Conservation (phyloP, 2,329 filamentous ascomycete genomes). For the Pseudogymnoascus sp. region DNA sequence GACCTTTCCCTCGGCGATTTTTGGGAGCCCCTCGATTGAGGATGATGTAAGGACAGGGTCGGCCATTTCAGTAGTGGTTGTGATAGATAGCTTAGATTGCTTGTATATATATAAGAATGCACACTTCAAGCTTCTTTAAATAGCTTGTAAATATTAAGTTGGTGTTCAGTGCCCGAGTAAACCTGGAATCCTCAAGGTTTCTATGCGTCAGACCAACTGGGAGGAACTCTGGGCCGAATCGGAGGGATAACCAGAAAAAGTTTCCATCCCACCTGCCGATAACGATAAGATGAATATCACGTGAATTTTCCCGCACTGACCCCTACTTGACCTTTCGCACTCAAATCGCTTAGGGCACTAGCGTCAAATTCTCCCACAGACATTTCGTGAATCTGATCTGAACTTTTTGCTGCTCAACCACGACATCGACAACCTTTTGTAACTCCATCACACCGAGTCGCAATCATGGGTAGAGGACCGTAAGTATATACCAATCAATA, state of each 20-base stretch:
- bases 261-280: constrained; percentile 6
- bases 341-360: constrained; percentile 7
- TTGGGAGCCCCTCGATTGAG: constrained; percentile 16
- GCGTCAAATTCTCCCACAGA: constrained; percentile 6
- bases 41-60: constrained; percentile 16
- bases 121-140: neutral
- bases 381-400: constrained; percentile 1
- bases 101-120: neutral
- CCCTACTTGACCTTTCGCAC: neutral
- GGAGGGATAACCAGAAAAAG: constrained; percentile 9
- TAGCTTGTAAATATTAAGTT: neutral
- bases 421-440: constrained; percentile 15
- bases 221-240: neutral
- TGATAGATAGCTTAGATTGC: neutral
- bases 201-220: neutral
- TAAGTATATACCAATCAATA: constrained; percentile 18
- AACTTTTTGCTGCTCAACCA: constrained; percentile 9
- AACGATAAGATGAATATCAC: constrained; percentile 1
- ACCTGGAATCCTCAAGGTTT: neutral
- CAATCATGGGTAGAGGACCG: constrained; percentile 42
- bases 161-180: constrained; percentile 1
- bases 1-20: constrained; percentile 52
- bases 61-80: constrained; percentile 12
- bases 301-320: neutral
- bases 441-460: constrained; percentile 20